Conservation (phyloP, 768 basidiomycete genomes). For the Hemileccinum rubropunctum region DNA sequence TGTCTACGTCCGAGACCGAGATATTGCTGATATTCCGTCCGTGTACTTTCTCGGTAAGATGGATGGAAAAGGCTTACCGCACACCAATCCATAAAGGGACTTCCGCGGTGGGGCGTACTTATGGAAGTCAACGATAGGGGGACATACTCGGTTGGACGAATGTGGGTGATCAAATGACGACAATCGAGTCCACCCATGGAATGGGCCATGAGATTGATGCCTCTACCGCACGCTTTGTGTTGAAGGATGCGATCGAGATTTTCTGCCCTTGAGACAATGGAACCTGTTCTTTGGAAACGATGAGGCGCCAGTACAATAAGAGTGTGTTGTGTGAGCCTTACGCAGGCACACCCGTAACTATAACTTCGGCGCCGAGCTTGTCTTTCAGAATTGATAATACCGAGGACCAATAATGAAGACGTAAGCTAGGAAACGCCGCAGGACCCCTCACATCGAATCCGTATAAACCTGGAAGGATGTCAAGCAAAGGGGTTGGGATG, state of each 20-base stretch:
- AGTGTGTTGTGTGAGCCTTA: conserved; percentile 36
- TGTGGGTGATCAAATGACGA: conserved; percentile 84
- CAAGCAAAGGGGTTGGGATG: background rate
- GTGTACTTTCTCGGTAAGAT: conserved; percentile 5
- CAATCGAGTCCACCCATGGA: conserved; percentile 99
- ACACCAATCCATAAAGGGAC: conserved; percentile 99
- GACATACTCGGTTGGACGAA: conserved; percentile 77
- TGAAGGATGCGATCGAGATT: conserved; percentile 72
- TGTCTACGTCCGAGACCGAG: conserved; percentile 82
- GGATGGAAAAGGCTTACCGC: conserved; percentile 46
- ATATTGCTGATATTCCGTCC: conserved; percentile 56
- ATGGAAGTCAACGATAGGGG: conserved; percentile 88
- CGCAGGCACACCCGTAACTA: conserved; percentile 94
- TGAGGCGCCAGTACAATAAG: background rate
- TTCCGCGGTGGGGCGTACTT: conserved; percentile 92
- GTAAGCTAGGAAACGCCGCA: conserved; percentile 72
- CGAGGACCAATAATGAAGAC: conserved; percentile 93
- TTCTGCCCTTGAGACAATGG: conserved; percentile 76
- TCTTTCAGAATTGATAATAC: conserved; percentile 77
- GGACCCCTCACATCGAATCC: conserved; percentile 93
- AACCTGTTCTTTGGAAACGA: conserved; percentile 69
- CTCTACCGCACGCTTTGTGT: conserved; percentile 63
- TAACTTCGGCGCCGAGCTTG: conserved; percentile 88
- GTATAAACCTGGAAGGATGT: conserved; percentile 65
- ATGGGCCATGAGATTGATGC: conserved; percentile 91